A percentile compares a stretch with the other conserved stretches of the same genome.
These are phyloP conservation scores for Salinomyces thailandicus DNA, from an alignment of 2,329 filamentous ascomycete genomes.

Conservation along the genomic window DNA sequence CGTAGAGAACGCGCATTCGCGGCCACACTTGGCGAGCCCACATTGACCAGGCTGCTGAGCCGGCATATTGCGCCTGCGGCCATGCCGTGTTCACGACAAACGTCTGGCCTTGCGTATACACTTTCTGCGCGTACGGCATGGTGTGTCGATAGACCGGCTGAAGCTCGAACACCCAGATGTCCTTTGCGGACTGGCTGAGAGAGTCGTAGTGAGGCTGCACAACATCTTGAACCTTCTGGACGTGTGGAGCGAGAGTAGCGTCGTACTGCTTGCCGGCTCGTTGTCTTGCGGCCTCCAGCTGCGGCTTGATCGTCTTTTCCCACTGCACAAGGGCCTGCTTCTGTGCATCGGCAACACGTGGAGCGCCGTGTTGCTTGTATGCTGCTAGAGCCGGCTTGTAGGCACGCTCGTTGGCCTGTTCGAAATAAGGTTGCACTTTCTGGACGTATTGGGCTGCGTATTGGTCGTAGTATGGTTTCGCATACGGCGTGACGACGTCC, in stretches of 20 bases:
- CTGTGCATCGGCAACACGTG: conserved; percentile 57
- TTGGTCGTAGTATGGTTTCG: conserved; percentile 73
- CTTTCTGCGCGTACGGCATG: conserved; percentile 60
- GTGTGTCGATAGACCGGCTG: conserved; percentile 66
- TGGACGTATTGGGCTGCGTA: conserved; percentile 80
- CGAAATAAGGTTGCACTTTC: conserved; percentile 60
- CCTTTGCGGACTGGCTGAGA: conserved; percentile 50
- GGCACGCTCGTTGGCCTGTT: conserved; percentile 47
- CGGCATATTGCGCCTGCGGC: conserved; percentile 61
- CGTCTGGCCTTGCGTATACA: conserved; percentile 55
- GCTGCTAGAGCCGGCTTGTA: conserved; percentile 56
- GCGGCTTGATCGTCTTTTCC: conserved; percentile 67
- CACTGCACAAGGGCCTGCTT: conserved; percentile 62
- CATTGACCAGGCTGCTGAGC: conserved; percentile 59
- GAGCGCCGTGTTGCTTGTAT: conserved; percentile 62
- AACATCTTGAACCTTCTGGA: conserved; percentile 49
- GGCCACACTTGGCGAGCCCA: conserved; percentile 72
- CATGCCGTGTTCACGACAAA: conserved; percentile 61
- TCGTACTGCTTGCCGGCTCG: conserved; percentile 58
- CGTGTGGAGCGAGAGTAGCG: conserved; percentile 59
- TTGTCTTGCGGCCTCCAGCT: conserved; percentile 54
- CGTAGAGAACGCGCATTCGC: conserved; percentile 66
- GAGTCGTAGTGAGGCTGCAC: conserved; percentile 64
- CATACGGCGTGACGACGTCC: conserved; percentile 59
- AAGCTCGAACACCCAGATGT: conserved; percentile 62